Evolutionary conservation across 2,329 filamentous ascomycete species (phyloP).

Genomic region (Pseudogymnoascus sp.): DNA sequence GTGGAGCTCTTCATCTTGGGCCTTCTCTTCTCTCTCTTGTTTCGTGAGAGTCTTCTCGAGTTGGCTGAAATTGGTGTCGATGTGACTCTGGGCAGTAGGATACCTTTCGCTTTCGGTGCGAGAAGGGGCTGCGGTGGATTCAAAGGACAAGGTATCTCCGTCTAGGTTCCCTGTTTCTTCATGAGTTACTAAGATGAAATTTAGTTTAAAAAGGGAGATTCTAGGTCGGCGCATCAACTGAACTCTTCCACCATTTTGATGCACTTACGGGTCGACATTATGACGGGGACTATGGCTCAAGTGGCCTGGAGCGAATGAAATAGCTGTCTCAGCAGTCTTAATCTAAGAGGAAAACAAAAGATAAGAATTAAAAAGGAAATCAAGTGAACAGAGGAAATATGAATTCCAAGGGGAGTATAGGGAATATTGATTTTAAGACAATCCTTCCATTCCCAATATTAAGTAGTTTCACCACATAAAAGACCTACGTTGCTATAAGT

Average conservation of each 20-base stretch:
- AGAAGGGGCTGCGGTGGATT: neutral
- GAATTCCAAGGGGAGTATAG: neutral
- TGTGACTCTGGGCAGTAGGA: neutral
- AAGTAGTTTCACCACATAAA: neutral
- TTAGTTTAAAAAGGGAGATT: neutral
- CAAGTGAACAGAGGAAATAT: neutral
- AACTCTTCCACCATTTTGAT: neutral
- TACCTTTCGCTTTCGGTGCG: neutral
- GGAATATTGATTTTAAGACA: neutral
- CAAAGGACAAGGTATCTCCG: neutral
- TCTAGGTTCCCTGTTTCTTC: neutral
- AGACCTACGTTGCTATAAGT: neutral
- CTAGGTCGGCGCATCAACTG: neutral
- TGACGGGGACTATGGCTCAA: neutral
- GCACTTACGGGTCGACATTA: neutral
- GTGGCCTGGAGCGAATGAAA: neutral
- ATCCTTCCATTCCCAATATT: neutral
- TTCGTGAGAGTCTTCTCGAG: neutral
- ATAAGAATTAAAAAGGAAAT: neutral
- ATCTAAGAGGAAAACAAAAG: neutral
- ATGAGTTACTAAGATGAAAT: neutral
- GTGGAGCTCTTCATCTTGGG: neutral
- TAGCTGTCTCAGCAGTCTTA: neutral
- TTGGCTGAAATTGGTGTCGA: neutral
- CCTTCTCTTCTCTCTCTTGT: neutral